A percentile compares a stretch with the other conserved stretches of the same genome.
Conservation (phyloP, 805 yeast genomes). For the Naumovozyma baii region DNA sequence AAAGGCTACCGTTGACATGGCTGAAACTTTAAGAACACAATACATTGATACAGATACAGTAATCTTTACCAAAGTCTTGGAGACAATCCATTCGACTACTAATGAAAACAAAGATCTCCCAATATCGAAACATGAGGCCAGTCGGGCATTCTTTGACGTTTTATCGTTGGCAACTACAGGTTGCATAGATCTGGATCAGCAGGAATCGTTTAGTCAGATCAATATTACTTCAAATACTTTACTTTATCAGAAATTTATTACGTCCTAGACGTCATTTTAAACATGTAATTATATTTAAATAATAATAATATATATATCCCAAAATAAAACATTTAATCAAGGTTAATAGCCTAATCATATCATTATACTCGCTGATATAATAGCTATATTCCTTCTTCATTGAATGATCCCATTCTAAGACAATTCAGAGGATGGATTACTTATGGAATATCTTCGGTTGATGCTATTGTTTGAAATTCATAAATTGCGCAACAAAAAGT, state of each 20-base stretch:
- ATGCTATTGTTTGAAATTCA: too few relatives aligned
- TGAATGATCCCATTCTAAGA: too few relatives aligned
- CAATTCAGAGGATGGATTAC: too few relatives aligned
- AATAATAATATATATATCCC: too few relatives aligned
- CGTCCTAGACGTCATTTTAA: too few relatives aligned
- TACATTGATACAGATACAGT: constrained; percentile 8
- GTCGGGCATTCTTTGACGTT: constrained; percentile 60
- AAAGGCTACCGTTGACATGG: constrained; percentile 23
- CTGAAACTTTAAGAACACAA: constrained; percentile 17
- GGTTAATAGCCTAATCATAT: too few relatives aligned
- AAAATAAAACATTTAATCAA: too few relatives aligned
- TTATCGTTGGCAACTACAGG: constrained; percentile 73
- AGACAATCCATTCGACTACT: background rate
- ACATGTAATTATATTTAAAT: too few relatives aligned
- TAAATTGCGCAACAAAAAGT: too few relatives aligned
- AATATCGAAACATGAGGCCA: constrained; percentile 19
- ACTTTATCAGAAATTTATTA: constrained; percentile 26
- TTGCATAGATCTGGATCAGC: constrained; percentile 55
- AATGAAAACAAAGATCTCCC: constrained; percentile 4
- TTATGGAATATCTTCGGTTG: too few relatives aligned
- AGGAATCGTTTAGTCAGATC: constrained; percentile 50
- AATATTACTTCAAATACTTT: constrained; percentile 39
- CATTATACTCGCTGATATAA: too few relatives aligned
- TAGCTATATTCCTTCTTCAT: too few relatives aligned
- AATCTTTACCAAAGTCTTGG: constrained; percentile 9